Evolutionary conservation across 2,329 filamentous ascomycete genomes (phyloP), one percentile per base, ranked within the genome.

Genomic region (Phoma herbarum): DNA sequence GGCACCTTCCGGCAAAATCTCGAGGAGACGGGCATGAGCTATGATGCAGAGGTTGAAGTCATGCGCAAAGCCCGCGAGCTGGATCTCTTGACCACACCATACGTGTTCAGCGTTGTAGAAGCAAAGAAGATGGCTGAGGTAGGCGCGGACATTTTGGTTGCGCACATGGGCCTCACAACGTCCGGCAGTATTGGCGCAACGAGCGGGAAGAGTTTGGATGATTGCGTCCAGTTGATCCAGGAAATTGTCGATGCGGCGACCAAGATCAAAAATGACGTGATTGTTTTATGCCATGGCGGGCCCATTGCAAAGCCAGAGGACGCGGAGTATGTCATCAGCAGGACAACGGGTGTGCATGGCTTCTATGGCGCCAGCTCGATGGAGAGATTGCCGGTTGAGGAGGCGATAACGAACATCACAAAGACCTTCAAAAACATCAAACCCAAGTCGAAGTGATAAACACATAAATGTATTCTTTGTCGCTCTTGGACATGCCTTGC

Each of bases 1-100:
- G 88, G 88, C 1, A 81, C 81, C 12, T 91, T 91, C 70, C 82
- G 89, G 12, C 81, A 82, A 22, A 88, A 88, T 63, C 80, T 92
- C 1, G 89, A 91, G 70, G 88, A 90, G 73, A 91, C 88, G 1
- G 88, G 86, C 9, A 91, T 91, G 88, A 85, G 85, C 1, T 91
- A 87, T 68, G 83, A 82, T 16, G 77, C 82, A 8, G 89, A 92
- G 69, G 88, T 91, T 2, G 86, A 88, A 49, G 86, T 90, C 82
- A 83, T 91, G 44, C 79, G 80, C 10, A 67, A 80, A n/a, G 89
- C 89, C 1, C 83, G 81, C 43, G 76, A 81, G 41, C 76, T 88
- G 75, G 87, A 83, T 26, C 76, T 91, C 18, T 75, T 91, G 16
- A 91, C 89, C 0, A 88, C 88, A 7, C 88, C 89, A 0, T 91